Evolutionary conservation across 257 asterid species (phyloP), one percentile per base, ranked within the genome.

Genomic region (Schizonepeta tenuifolia): DNA sequence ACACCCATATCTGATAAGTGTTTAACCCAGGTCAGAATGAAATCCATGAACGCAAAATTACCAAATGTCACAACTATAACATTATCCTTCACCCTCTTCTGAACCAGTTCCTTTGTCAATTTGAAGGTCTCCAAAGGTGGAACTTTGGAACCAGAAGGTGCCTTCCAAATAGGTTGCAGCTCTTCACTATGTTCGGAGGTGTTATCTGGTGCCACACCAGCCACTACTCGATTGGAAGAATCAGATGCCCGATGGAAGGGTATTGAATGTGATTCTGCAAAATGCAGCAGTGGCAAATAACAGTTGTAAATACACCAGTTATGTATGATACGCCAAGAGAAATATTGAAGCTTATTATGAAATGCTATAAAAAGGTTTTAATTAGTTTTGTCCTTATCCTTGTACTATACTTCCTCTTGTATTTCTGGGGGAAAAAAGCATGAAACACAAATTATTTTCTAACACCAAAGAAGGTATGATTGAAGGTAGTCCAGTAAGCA

Each of bases 21-120:
- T 81, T 90, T 95, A 70, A 90, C 98, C 99, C 99, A 95, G 21
- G 96, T 90, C 83, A 95, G 79, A 73, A 95, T 92, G 88, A 95
- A 95, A 84, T 90, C 98, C 98, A 95, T 85, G 91, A 92, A 95
- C 10, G 99, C 99, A 81, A 82, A 90, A 91, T 92, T 95, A 57
- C 99, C 97, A 76, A 92, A 92, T 60, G 98, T 95, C 80, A 92
- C 93, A 60, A 92, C 75, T 33, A 95, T 76, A 73, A 89, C 80
- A 35, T 95, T 95, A 67, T 89, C 86, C 83, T 79, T 87, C 78
- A 84, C 97, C 78, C 97, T 86, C 75, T 85, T 78, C 83, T 86
- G 86, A 77, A 92, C 85, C 62, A 95, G 82, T 80, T 92, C 91
- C 82, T 89, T 92, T 22, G 96, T 86, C 84, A 95, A 80, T 65